These are phyloP conservation scores for Stephanodiscus triporus DNA, from an alignment of 108 stramenopile species.

Conservation along the genomic window DNA sequence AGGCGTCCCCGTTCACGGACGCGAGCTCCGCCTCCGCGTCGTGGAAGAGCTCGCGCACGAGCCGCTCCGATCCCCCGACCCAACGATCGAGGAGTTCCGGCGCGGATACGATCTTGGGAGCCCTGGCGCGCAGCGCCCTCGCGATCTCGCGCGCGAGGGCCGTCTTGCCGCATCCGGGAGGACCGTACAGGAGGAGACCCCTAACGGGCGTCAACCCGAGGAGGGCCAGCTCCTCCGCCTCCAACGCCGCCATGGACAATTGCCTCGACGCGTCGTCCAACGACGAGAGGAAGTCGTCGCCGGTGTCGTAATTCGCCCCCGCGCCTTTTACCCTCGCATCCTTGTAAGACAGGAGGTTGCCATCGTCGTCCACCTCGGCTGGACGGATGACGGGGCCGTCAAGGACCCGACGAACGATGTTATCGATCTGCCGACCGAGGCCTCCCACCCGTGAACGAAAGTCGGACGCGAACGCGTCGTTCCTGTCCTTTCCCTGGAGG, in stretches of 20 bases:
- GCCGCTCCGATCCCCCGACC: constrained; percentile 91
- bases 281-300: constrained; percentile 4
- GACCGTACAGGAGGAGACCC: constrained; percentile 78
- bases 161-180: constrained; percentile 93
- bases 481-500: constrained; percentile 46
- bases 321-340: constrained; percentile 19
- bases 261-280: constrained; percentile 37
- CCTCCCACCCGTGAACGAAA: constrained; percentile 69
- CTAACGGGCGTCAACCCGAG: constrained; percentile 88
- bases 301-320: neutral
- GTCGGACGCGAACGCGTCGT: constrained; percentile 40
- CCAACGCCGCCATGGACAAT: constrained; percentile 50
- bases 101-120: constrained; percentile 90
- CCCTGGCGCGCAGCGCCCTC: constrained; percentile 77
- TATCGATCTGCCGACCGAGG: constrained; percentile 65
- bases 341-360: constrained; percentile 24
- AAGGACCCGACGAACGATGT: constrained; percentile 75
- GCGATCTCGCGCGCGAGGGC: constrained; percentile 92
- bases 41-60: constrained; percentile 93
- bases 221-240: constrained; percentile 83
- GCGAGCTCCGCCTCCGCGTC: constrained; percentile 91
- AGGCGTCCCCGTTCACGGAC: constrained; percentile 72
- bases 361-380: constrained; percentile 36
- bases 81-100: constrained; percentile 97
- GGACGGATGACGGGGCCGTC: constrained; percentile 67